Conservation (phyloP, 73 alveolate genomes). For the Blepharisma japonicum region DNA sequence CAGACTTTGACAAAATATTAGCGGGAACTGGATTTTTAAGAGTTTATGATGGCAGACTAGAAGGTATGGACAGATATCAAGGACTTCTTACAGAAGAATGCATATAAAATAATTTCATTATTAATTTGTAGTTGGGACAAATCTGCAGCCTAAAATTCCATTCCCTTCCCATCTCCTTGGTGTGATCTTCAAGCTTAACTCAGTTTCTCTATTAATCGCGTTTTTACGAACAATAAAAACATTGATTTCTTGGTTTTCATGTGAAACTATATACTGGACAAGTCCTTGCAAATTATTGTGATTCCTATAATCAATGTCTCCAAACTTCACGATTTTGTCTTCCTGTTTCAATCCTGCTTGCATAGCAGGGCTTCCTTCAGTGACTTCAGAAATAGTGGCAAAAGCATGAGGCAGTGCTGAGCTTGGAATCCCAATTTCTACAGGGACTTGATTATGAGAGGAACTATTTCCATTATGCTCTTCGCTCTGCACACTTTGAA, state of each 20-base stretch:
- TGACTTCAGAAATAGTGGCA: constrained; percentile 82
- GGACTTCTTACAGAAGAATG: constrained; percentile 6
- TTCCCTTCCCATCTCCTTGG: constrained; percentile 88
- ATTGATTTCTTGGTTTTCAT: constrained; percentile 65
- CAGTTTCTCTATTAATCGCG: constrained; percentile 49
- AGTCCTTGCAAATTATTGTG: constrained; percentile 65
- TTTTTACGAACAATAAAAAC: constrained; percentile 70
- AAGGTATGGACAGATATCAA: neutral
- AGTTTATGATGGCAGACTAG: neutral
- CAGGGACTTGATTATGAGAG: constrained; percentile 36
- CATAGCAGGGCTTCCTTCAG: constrained; percentile 79
- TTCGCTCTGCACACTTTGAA: constrained; percentile 37
- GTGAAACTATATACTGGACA: constrained; percentile 60
- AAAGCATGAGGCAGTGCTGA: constrained; percentile 59
- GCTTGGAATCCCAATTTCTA: constrained; percentile 37
- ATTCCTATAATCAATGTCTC: constrained; percentile 62
- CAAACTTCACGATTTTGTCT: constrained; percentile 78
- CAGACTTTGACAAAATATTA: constrained; percentile 8
- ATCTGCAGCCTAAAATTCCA: constrained; percentile 86
- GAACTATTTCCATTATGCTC: constrained; percentile 50
- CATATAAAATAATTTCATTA: neutral
- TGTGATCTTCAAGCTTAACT: constrained; percentile 45
- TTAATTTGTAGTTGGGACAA: constrained; percentile 34
- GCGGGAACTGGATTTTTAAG: neutral
- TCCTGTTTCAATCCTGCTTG: constrained; percentile 82